Evolutionary conservation across 352 stramenopile species (phyloP), one percentile per base, ranked within the genome.

Genomic region (Achlya hypogyna): DNA sequence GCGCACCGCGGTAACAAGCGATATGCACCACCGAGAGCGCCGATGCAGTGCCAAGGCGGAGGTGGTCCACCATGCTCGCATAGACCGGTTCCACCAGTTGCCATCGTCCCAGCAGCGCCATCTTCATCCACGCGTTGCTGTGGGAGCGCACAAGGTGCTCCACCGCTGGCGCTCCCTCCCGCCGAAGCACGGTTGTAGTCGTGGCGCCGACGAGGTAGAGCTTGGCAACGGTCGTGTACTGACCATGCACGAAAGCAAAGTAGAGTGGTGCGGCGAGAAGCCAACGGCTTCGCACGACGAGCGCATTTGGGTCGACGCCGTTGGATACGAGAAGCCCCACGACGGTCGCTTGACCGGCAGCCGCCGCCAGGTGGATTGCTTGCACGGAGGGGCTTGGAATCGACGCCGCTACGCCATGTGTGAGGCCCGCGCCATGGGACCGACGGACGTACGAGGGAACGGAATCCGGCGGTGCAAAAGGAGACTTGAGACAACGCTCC

Each of bases 41-140:
- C 6, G 49, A 38, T 10, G 49, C 25, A 14, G 51, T 20, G 38
- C 38, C 23, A 12, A 54, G 12, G 20, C 28, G 38, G 2, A 67
- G 42, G 4, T 67, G 60, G 28, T 49, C 42, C 23, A 67, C 47
- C 60, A 67, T 67, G 38, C 43, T 67, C n/a, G 34, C 42, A 34
- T 67, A 49, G n/a, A 35, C 28, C n/a, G 9, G 29, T 18, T 8
- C 8, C 14, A 12, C 20, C 22, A n/a, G 35, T 53, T 9, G 18
- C 25, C 16, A 27, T 12, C 9, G 14, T 32, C 35, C 23, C 4
- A 67, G 18, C 23, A 35, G 34, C n/a, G 23, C 9, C 31, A 59
- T 22, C 28, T 67, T 59, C 60, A 67, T 67, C 60, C 60, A 67
- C 4, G 18, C 45, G 32, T 58, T 67, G 16, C 5, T 14, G 23